Evolutionary conservation across 805 yeast genomes (phyloP), one percentile per base, ranked within the genome.

Genomic region (Spathaspora girioi): DNA sequence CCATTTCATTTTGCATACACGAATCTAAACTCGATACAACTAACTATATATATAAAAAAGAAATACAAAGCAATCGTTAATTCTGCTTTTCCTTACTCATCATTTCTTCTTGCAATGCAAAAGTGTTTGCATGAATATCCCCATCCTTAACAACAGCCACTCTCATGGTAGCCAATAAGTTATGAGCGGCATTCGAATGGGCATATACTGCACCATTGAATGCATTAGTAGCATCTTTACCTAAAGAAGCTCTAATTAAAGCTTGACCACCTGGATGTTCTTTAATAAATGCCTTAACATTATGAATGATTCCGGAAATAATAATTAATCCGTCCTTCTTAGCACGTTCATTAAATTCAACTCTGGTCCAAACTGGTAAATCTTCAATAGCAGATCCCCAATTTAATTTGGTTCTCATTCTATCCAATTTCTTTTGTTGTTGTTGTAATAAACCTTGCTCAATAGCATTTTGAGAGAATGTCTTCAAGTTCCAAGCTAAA

Each of bases 181-280:
- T 88, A 67, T 86, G 91, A 19, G 94, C 96, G 54, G 96, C 94
- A 60, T 87, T 88, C 8, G 93, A 85, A 64, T 88, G 96, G 11
- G 87, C 82, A 63, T 88, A 88, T 29, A 88, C 94, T 64, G 89
- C 92, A 65, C 96, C 96, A 64, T 86, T 85, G 76, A 88, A 88
- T 1, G 92, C 94, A 64, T 79, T 80, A 12, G 93, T 85, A 26
- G 93, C 93, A 67, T 88, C 94, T 66, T 86, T 87, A 61, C 93
- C 92, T 54, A 80, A 70, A 1, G 92, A 83, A 32, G 91, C 83
- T 59, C 80, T 77, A 46, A 88, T 69, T 55, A 88, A 71, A 45
- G 89, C 84, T 64, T 80, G 83, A 58, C 96, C 96, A 78, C 96
- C 96, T 56, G 96, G 96, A 65, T 88, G 96, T 63, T 85, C 89